These are phyloP conservation scores for Nicotiana knightiana DNA, from an alignment of 257 asterid genomes.

Conservation along the genomic window DNA sequence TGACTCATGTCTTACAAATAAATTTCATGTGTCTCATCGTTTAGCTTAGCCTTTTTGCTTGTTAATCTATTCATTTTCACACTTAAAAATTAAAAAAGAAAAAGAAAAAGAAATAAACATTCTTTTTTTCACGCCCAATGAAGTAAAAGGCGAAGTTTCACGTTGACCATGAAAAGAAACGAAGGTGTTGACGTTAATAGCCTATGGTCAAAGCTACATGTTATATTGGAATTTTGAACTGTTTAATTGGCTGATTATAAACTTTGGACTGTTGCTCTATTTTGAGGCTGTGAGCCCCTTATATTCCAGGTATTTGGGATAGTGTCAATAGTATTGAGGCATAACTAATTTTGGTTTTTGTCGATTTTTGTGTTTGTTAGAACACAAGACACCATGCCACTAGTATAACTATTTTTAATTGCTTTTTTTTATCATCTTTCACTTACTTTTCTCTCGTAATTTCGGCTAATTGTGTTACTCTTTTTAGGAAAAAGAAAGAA, in stretches of 20 bases:
- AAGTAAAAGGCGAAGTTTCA: background rate
- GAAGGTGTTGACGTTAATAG: background rate
- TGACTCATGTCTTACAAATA: conserved; percentile 5
- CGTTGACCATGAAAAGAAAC: background rate
- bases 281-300: background rate
- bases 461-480: background rate
- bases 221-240: background rate
- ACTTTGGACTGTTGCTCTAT: background rate
- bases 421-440: background rate
- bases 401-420: background rate
- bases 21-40: background rate
- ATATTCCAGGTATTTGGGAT: background rate
- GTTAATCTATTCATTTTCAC: background rate
- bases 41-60: background rate
- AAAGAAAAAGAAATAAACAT: background rate
- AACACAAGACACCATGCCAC: background rate
- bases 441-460: background rate
- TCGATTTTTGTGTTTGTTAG: background rate
- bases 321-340: background rate
- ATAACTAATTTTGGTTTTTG: background rate
- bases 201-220: background rate
- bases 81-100: background rate
- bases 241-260: conserved; percentile 6
- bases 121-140: background rate
- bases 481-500: background rate